A percentile compares a stretch with the other conserved stretches of the same genome.
Conservation (phyloP, 805 yeast genomes). For the Metschnikowia arizonensis region DNA sequence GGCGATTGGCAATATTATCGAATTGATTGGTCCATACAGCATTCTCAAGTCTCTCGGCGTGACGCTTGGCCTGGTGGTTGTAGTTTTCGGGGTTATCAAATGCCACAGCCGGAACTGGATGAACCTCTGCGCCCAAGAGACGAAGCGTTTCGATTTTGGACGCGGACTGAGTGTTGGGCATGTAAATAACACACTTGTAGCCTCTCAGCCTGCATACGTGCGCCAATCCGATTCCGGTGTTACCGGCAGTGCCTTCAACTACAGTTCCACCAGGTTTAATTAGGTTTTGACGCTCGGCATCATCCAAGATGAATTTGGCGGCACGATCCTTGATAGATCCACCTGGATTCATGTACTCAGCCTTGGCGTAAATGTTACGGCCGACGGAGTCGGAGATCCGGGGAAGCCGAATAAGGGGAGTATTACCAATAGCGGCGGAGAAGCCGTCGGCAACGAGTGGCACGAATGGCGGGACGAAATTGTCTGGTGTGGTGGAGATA, state of each 20-base stretch:
- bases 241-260: slow-evolving; percentile 93
- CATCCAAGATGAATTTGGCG: slow-evolving; percentile 69
- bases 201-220: slow-evolving; percentile 77
- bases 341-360: slow-evolving; percentile 91
- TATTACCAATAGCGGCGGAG: slow-evolving; percentile 86
- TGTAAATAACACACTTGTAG: slow-evolving; percentile 78
- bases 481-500: slow-evolving; percentile 11
- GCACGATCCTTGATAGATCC: slow-evolving; percentile 92
- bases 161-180: slow-evolving; percentile 88
- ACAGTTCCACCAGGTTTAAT: slow-evolving; percentile 77
- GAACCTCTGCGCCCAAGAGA: slow-evolving; percentile 78
- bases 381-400: slow-evolving; percentile 55
- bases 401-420: slow-evolving; percentile 70
- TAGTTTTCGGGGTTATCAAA: slow-evolving; percentile 77
- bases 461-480: slow-evolving; percentile 43
- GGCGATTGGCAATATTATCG: slow-evolving; percentile 83
- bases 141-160: slow-evolving; percentile 70
- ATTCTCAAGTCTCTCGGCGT: slow-evolving; percentile 69
- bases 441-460: slow-evolving; percentile 73
- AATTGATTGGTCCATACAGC: slow-evolving; percentile 94
- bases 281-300: slow-evolving; percentile 68
- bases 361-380: slow-evolving; percentile 80
- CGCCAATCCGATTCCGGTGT: slow-evolving; percentile 92
- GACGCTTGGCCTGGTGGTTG: slow-evolving; percentile 82
- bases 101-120: slow-evolving; percentile 87